Base-by-base conservation (phyloP, 345 rosid species). In the Trapa incisa region DNA sequence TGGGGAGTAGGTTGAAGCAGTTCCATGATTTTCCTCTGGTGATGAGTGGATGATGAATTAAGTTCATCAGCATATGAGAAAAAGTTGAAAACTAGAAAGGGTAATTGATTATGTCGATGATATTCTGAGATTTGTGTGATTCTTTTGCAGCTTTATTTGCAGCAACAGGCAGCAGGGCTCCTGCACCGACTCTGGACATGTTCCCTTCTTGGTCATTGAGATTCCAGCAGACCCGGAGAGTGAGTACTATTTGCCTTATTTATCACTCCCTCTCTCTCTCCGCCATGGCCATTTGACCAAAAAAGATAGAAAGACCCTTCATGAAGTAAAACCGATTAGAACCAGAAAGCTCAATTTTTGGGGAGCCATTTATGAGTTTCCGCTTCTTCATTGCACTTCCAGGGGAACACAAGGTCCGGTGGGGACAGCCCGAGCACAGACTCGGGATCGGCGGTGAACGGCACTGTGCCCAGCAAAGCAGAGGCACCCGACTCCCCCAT, bases 141-240 rank as follows among this genome's bases (percentile, higher is more conserved):
- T 76, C 75, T 79, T 47, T 78, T 82, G 79, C 99, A 91, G 97
- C 89, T 86, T 87, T 87, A 70, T 84, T 82, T 70, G 71, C 88
- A 72, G 76, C 63, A 58, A 39, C 48, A 45, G 48, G 48, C 75
- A 74, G 86, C 85, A 71, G 85, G 86, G 79, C 70, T 36, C 50
- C 94, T 75, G 89, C 96, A 77, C 92, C 99, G 67, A 87, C 99
- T 76, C 91, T 91, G 88, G 99, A 94, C 76, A 91, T 94, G 93
- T 94, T 91, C 85, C 99, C 99, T 80, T 86, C 99, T 61, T 89
- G 97, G 97, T 97, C 99, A 86, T 91, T 94, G 65, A 94, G 97
- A 85, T 85, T 85, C 83, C 96, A 91, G 73, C 96, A 89, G 64
- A 94, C 88, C 80, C 91, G 86, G 71, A 83, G 84, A 83, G 93